phyloP scores from a whole-genome alignment of 495 filamentous ascomycete genomes.

The Neurospora sp. region DNA sequence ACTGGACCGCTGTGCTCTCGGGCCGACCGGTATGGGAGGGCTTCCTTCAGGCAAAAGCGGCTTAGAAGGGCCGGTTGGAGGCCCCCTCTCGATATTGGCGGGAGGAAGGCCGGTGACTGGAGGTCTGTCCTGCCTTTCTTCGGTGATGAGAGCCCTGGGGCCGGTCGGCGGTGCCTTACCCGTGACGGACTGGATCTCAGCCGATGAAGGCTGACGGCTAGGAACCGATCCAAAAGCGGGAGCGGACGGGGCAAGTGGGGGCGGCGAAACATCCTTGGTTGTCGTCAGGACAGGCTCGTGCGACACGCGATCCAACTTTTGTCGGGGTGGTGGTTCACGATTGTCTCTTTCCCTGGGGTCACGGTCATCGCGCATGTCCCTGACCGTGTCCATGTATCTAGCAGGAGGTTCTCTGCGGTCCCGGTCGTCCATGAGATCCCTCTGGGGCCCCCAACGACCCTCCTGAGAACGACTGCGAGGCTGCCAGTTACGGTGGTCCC shows the following conservation, averaged over 20 bases:
- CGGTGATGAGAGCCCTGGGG: slow-evolving; percentile 33
- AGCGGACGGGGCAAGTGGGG: slow-evolving; percentile 70
- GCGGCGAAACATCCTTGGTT: slow-evolving; percentile 48
- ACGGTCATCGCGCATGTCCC: slow-evolving; percentile 46
- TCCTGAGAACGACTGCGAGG: slow-evolving; percentile 62
- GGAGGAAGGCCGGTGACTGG: slow-evolving; percentile 11
- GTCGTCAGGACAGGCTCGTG: slow-evolving; percentile 31
- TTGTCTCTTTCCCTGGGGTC: slow-evolving; percentile 32
- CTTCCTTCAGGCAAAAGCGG: slow-evolving; percentile 41
- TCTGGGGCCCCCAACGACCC: slow-evolving; percentile 43
- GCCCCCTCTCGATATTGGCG: slow-evolving; percentile 21
- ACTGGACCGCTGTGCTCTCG: slow-evolving; percentile 42
- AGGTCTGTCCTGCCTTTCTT: slow-evolving; percentile 34
- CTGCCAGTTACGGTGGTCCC: slow-evolving; percentile 29
- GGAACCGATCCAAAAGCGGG: slow-evolving; percentile 68
- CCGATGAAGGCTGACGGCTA: slow-evolving; percentile 27
- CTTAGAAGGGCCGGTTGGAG: slow-evolving; percentile 37
- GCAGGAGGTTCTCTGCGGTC: slow-evolving; percentile 27
- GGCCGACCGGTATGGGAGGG: slow-evolving; percentile 48
- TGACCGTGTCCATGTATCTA: slow-evolving; percentile 31
- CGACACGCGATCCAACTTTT: slow-evolving; percentile 32
- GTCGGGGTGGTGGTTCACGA: slow-evolving; percentile 32
- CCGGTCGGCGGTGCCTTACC: slow-evolving; percentile 41
- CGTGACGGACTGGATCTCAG: slow-evolving; percentile 28
- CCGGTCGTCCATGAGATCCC: slow-evolving; percentile 28